Evolutionary conservation across 352 stramenopile species (phyloP).

Genomic region (Stephanocyclus meneghinianus): DNA sequence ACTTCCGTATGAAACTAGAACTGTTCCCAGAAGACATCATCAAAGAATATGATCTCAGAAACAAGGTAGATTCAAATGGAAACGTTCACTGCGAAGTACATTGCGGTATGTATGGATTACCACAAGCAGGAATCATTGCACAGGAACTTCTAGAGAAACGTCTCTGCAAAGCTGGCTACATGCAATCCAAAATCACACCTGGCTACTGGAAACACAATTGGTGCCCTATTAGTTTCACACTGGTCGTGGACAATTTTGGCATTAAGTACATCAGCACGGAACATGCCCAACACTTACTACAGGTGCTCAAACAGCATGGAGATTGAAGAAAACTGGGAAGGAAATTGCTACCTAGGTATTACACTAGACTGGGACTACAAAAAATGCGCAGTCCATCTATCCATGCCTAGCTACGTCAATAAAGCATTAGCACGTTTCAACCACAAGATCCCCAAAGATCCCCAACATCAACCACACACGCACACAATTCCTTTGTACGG

Average conservation of each 20-base stretch:
- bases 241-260: too few relatives aligned
- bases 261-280: conserved; percentile 24
- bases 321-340: conserved; percentile 29
- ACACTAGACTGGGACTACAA: too few relatives aligned
- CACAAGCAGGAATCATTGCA: background rate
- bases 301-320: conserved; percentile 19
- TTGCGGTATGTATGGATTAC: background rate
- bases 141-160: conserved; percentile 10
- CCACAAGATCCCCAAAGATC: conserved; percentile 13
- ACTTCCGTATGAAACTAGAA: background rate
- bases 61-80: background rate
- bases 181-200: conserved; percentile 14
- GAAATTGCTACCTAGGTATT: background rate
- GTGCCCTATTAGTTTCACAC: conserved; percentile 6
- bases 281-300: conserved; percentile 38
- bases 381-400: too few relatives aligned
- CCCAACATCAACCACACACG: conserved; percentile 1
- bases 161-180: conserved; percentile 6
- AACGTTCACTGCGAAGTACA: background rate
- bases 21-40: conserved; percentile 9
- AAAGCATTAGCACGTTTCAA: too few relatives aligned
- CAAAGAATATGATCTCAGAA: background rate
- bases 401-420: too few relatives aligned
- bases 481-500: too few relatives aligned
- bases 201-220: conserved; percentile 28